Evolutionary conservation across 805 yeast species (phyloP), one percentile per base, ranked within the genome.

Genomic region (Metschnikowia bowlesiae): DNA sequence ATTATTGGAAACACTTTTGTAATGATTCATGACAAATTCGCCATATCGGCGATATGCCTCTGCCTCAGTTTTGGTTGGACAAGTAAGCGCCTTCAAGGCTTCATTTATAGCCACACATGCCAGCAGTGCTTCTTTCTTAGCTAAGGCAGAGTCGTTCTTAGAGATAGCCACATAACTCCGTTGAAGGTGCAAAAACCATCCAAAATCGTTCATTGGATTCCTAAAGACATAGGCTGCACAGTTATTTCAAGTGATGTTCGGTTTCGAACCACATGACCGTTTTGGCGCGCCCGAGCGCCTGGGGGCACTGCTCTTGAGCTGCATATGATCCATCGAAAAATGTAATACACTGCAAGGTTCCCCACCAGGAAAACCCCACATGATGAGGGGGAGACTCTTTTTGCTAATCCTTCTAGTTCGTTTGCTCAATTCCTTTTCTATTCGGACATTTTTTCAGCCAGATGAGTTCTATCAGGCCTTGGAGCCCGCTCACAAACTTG

Each of bases 391-490:
- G 44, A 39, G 8, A n/a, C 47, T 45, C 22, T 28, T 53, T 36
- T 26, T 51, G 14, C 44, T 55, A 57, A 9, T 51, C 35, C 49
- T 80, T 2, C 45, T 71, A 0, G 55, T 78, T n/a, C 67, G 96
- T 37, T 53, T 84, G 8, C 32, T 79, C 59, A 89, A 90, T 65
- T 80, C 95, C 0, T 62, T 87, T 26, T 64, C 83, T 1, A 79
- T 81, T 5, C 63, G 63, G 49, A 89, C 98, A 0, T 94, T 82
- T 63, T 94, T 94, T 69, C 99, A 94, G 65, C 92, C 99, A 0
- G 99, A 94, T 66, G 99, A 94, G 67, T 94, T 77, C 68, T 94
- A 85, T 83, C 99, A 94, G 67, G 75, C 91, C 0, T 69, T 94
- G 46, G 99, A 94, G 61, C 96, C 97, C 0, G 99, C 98, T 0